Conservation (phyloP, 1,139 yeast species). For the Saccharomyces uvarum region DNA sequence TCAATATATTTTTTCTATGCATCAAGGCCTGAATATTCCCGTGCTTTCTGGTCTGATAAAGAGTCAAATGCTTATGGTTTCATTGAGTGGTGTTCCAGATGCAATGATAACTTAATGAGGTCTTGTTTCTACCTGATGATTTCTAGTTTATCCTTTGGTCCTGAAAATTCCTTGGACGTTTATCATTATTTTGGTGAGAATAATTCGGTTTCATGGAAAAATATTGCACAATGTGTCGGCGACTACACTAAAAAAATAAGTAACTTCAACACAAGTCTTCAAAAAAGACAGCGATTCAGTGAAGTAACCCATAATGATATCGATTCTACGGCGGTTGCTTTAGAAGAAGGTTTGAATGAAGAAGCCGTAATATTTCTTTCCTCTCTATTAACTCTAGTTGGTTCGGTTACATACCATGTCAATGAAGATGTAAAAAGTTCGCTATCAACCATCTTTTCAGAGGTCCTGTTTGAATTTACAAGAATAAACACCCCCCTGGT, state of each 20-base stretch:
- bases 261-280: constrained; percentile 26
- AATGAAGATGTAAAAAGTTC: constrained; percentile 19
- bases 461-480: constrained; percentile 41
- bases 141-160: constrained; percentile 64
- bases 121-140: constrained; percentile 76
- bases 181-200: constrained; percentile 36
- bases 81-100: constrained; percentile 78
- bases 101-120: constrained; percentile 75
- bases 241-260: constrained; percentile 47
- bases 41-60: constrained; percentile 66
- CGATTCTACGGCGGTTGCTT: constrained; percentile 22
- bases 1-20: constrained; percentile 66
- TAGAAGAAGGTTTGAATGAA: constrained; percentile 58
- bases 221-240: constrained; percentile 49
- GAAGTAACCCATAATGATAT: constrained; percentile 29
- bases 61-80: constrained; percentile 65
- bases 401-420: constrained; percentile 42
- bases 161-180: constrained; percentile 43
- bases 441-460: constrained; percentile 24
- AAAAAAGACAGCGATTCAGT: constrained; percentile 20
- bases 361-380: constrained; percentile 73
- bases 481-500: constrained; percentile 45
- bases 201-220: constrained; percentile 49
- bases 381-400: constrained; percentile 55
- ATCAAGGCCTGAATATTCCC: constrained; percentile 51